Base-by-base conservation (phyloP, 768 basidiomycete species). In the Amanita molliuscula region DNA sequence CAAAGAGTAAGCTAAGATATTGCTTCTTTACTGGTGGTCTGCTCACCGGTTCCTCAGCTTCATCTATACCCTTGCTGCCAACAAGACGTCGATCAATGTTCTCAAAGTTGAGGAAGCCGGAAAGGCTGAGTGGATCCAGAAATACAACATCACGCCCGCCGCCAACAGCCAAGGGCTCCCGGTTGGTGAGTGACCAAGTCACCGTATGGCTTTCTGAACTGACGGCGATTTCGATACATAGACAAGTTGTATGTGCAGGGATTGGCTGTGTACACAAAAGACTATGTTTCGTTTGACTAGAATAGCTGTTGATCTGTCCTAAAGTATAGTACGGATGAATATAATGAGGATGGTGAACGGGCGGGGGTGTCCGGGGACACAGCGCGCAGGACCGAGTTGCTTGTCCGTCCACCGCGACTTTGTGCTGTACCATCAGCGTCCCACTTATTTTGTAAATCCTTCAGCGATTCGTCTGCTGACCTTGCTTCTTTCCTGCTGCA, bases 381-480 rank as follows among this genome's bases (percentile, higher is more conserved):
- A 26, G 48, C 38, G 37, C 31, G 31, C 29, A 43, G 40, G 46
- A 36, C 38, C 38, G 38, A 40, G 10, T 40, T 21, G 38, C 38
- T 44, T 49, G 44, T 42, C 50, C 36, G 51, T 50, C 48, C 35
- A 31, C 53, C 51, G 45, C 45, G 50, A 51, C 52, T 57, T 53
- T 54, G 48, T 51, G 50, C 49, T 44, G 47, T 54, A 53, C 45
- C 49, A 49, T 51, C 50, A 50, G 44, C 48, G 41, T 34, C 53
- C 43, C 53, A 13, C 50, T 45, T 40, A 52, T 54, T 51, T 47
- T 52, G 54, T 56, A 58, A 51, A 52, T 45, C 46, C 40, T 23
- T 23, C 16, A 16, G 53, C 48, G 8, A 18, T 20, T 44, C 50
- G 48, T 33, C 42, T 10, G 16, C 48, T 43, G 21, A 20, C n/a